Evolutionary conservation across 2,329 filamentous ascomycete species (phyloP).

Genomic region (Chaetomiaceae sp.): DNA sequence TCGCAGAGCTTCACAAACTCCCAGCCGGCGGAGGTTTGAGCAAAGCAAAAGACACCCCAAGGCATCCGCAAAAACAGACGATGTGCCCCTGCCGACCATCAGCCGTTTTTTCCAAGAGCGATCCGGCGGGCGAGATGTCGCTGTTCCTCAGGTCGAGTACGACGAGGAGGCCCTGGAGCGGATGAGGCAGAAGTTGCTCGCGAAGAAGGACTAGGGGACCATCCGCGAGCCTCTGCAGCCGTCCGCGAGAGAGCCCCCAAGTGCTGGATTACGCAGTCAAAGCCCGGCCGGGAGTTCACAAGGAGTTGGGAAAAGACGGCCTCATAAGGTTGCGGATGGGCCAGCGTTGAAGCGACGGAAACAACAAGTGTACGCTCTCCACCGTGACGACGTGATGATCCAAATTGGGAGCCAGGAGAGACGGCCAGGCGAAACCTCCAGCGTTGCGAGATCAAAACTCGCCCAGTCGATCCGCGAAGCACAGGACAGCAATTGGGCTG

Average conservation of each 20-base stretch:
- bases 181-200: slow-evolving; percentile 21
- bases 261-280: background rate
- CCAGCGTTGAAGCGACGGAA: slow-evolving; percentile 2
- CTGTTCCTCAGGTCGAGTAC: slow-evolving; percentile 1
- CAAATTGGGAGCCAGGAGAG: slow-evolving; percentile 35
- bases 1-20: background rate
- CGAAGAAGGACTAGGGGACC: slow-evolving; percentile 17
- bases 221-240: slow-evolving; percentile 13
- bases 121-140: background rate
- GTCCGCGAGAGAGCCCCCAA: slow-evolving; percentile 15
- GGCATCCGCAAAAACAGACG: background rate
- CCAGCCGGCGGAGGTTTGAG: background rate
- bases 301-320: slow-evolving; percentile 1
- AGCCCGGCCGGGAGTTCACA: background rate
- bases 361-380: slow-evolving; percentile 1
- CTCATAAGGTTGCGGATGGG: slow-evolving; percentile 9
- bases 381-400: slow-evolving; percentile 27
- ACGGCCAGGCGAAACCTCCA: slow-evolving; percentile 19
- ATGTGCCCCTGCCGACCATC: slow-evolving; percentile 14
- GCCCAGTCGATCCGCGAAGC: background rate
- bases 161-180: slow-evolving; percentile 15
- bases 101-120: slow-evolving; percentile 18
- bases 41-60: slow-evolving; percentile 2
- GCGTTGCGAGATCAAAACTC: background rate
- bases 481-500: background rate